phyloP scores from a whole-genome alignment of 2,329 filamentous ascomycete genomes.

The Alternaria conjuncta region DNA sequence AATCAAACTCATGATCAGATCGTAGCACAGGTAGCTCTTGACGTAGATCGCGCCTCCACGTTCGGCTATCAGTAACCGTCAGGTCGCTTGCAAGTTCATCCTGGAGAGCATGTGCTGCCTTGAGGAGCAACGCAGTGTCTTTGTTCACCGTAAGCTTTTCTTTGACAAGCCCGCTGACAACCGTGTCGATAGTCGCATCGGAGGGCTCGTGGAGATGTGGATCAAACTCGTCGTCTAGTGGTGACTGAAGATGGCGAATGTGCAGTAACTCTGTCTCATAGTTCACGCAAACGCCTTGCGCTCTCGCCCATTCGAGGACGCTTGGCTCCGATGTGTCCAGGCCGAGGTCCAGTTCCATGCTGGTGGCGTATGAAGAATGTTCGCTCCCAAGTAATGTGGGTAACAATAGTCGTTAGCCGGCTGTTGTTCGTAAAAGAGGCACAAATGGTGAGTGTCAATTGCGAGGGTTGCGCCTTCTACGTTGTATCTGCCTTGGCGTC shows the following conservation, averaged over 20 bases:
- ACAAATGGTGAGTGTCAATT: not conserved
- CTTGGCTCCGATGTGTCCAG: conserved; percentile 37
- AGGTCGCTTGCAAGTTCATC: not conserved
- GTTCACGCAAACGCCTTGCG: conserved; percentile 51
- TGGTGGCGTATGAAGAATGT: not conserved
- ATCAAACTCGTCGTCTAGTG: conserved; percentile 17
- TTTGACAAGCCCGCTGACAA: conserved; percentile 23
- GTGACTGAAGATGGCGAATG: conserved; percentile 11
- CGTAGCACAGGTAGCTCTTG: conserved; percentile 56
- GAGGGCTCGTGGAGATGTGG: conserved; percentile 29
- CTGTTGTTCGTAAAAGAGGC: not conserved
- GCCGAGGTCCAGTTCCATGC: conserved; percentile 23
- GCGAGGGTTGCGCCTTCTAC: conserved; percentile 12
- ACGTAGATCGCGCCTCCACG: conserved; percentile 42
- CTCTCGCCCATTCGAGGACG: conserved; percentile 57
- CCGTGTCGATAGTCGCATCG: conserved; percentile 17
- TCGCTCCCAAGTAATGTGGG: not conserved
- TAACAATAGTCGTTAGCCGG: not conserved
- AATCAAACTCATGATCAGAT: conserved; percentile 54
- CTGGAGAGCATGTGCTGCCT: conserved; percentile 17
- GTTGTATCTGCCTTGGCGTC: not conserved
- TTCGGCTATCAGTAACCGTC: conserved; percentile 13
- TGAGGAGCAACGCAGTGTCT: conserved; percentile 38
- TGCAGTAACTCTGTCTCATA: conserved; percentile 41
- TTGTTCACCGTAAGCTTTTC: conserved; percentile 39